Evolutionary conservation across 768 basidiomycete genomes (phyloP), one percentile per base, ranked within the genome.

Genomic region (Grammothele lineata): DNA sequence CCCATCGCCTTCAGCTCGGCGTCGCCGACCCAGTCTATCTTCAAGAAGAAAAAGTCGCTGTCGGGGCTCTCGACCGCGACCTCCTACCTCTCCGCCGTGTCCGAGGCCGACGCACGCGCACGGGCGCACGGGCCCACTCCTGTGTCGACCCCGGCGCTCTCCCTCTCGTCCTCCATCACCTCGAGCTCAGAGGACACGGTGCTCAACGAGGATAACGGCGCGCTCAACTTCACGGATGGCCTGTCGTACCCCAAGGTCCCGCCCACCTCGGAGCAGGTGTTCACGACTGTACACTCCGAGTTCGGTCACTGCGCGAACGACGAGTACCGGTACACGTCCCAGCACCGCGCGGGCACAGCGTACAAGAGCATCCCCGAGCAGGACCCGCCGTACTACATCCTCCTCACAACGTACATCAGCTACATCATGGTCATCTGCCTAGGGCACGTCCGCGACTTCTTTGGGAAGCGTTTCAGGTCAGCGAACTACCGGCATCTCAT

Each of bases 381-480:
- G 54, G 91, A 94, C 59, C 95, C 95, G 3, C 88, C 91, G 0
- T 92, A 96, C 63, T 93, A 92, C 67, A 85, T 96, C 59, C 76
- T 97, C 35, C 67, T 98, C 51, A 83, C 88, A 8, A 95, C 93
- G 5, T 98, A 97, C 64, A 75, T 95, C 66, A 86, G 87, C 70
- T 98, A 95, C 70, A 78, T 98, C 57, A 76, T 97, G 50, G 81
- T 98, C 47, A 95, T 98, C 55, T 75, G 81, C 54, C 68, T 99
- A 38, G 96, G 96, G 17, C 96, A 98, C 61, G 69, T 94, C 37
- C 83, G 95, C 45, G 96, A 99, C 68, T 99, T 97, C 62, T 68
- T 98, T 53, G 95, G 95, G 19, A 98, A 96, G 68, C 75, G 83
- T 36, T 72, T 96, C 44, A 66, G 75, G 47, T 77, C 85, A 4